Evolutionary conservation across 2,329 filamentous ascomycete genomes (phyloP).

Genomic region (Thermomyces lanuginosus): DNA sequence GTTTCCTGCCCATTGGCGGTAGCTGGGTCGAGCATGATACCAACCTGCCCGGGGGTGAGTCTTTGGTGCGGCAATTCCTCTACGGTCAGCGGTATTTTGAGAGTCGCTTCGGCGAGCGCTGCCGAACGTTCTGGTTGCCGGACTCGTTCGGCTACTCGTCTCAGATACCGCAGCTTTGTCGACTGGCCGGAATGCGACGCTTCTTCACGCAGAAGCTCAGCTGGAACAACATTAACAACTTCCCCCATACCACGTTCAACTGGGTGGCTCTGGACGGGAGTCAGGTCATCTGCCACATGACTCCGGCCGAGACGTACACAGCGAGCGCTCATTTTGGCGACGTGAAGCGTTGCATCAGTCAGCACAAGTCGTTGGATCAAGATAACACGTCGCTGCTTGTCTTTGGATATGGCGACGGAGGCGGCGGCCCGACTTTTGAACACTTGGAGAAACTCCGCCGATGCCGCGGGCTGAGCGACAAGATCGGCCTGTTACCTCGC

Average conservation of each 20-base stretch:
- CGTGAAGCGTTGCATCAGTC: constrained; percentile 69
- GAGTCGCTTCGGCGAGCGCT: constrained; percentile 75
- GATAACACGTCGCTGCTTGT: constrained; percentile 81
- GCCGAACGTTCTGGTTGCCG: constrained; percentile 88
- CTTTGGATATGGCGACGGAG: constrained; percentile 93
- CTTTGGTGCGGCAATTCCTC: constrained; percentile 80
- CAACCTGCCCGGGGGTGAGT: constrained; percentile 91
- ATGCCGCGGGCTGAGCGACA: constrained; percentile 82
- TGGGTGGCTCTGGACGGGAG: constrained; percentile 94
- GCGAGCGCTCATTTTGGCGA: constrained; percentile 90
- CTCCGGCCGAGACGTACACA: constrained; percentile 88
- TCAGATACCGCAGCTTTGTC: constrained; percentile 84
- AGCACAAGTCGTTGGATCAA: constrained; percentile 92
- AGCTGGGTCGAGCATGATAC: constrained; percentile 99
- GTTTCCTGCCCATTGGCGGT: constrained; percentile 87
- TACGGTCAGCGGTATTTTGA: constrained; percentile 94
- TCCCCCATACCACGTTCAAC: constrained; percentile 96
- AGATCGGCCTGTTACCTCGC: constrained; percentile 63
- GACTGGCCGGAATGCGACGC: constrained; percentile 83
- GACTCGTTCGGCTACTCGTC: constrained; percentile 97
- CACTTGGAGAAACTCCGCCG: constrained; percentile 89
- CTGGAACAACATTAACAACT: constrained; percentile 99
- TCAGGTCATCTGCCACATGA: constrained; percentile 96
- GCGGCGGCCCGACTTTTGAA: constrained; percentile 84
- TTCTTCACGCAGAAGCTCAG: constrained; percentile 98